A percentile compares a stretch with the other conserved stretches of the same genome.
Evolutionary conservation across 108 stramenopile genomes (phyloP).

Genomic region (Hondaea fermentalgiana): DNA sequence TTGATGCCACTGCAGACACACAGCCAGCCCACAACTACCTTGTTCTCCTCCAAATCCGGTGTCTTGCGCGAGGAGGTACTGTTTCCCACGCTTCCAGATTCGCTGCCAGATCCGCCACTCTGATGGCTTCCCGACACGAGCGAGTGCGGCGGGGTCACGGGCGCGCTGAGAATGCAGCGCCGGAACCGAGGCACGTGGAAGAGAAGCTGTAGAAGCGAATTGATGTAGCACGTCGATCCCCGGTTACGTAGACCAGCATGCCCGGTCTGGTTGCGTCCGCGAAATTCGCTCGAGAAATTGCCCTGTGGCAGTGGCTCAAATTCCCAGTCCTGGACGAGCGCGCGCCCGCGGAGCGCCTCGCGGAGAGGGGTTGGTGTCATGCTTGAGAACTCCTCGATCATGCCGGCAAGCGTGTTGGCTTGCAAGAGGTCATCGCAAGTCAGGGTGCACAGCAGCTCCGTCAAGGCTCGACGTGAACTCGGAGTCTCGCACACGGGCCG

Average conservation of each 20-base stretch:
- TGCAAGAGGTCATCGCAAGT: not conserved
- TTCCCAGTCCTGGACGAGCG: not conserved
- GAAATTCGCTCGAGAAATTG: not conserved
- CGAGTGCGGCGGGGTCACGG: not conserved
- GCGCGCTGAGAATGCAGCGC: not conserved
- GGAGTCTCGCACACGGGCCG: not conserved
- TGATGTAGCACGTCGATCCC: conserved; percentile 18
- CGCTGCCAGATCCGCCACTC: not conserved
- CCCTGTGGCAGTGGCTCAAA: not conserved
- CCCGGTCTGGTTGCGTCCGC: not conserved
- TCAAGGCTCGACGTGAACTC: not conserved
- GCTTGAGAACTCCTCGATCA: not conserved
- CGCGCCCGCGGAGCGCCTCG: not conserved
- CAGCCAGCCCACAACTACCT: not conserved
- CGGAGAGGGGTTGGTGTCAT: not conserved
- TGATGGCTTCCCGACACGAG: not conserved
- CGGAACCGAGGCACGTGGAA: conserved; percentile 13
- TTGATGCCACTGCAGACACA: not conserved
- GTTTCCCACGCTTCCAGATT: not conserved
- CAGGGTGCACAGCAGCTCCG: not conserved
- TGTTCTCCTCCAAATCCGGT: not conserved
- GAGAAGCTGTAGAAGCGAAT: not conserved
- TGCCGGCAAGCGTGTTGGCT: not conserved
- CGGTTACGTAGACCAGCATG: conserved; percentile 10
- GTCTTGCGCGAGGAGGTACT: not conserved